phyloP scores from a whole-genome alignment of 306 rosid genomes.

The Sesbania bispinosa region DNA sequence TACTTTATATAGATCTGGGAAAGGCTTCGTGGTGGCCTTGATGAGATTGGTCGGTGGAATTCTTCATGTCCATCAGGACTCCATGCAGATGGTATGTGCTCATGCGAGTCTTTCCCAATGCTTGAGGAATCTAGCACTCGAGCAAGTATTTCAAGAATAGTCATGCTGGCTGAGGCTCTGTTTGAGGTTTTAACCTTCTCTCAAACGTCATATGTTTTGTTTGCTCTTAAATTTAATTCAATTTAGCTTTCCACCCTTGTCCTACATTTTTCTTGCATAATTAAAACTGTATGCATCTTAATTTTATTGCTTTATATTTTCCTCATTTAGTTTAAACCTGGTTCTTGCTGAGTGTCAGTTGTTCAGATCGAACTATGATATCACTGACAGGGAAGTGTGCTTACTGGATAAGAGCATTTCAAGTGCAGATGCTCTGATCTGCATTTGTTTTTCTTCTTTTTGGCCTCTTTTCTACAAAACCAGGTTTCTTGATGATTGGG shows the following conservation, averaged over 20 bases:
- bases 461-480: neutral
- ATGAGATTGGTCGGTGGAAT: conserved; percentile 57
- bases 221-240: conserved; percentile 7
- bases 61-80: conserved; percentile 80
- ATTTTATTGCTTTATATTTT: neutral
- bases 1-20: conserved; percentile 72
- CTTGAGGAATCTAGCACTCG: conserved; percentile 79
- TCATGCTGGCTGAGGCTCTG: conserved; percentile 95
- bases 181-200: conserved; percentile 65
- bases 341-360: neutral
- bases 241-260: neutral
- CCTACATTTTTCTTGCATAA: neutral
- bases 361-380: conserved; percentile 4
- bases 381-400: conserved; percentile 14
- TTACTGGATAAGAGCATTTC: conserved; percentile 7
- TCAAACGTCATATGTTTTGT: neutral
- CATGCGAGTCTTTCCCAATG: conserved; percentile 64
- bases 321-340: neutral
- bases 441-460: conserved; percentile 1
- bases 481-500: conserved; percentile 5
- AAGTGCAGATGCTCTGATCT: neutral
- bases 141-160: conserved; percentile 94
- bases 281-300: neutral
- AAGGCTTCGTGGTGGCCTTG: conserved; percentile 84
- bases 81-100: conserved; percentile 84